Percentiles rank a stretch among this genome's conserved stretches.
Conservation (phyloP, 2,329 filamentous ascomycete genomes). For the Fonsecaea pugnacius region DNA sequence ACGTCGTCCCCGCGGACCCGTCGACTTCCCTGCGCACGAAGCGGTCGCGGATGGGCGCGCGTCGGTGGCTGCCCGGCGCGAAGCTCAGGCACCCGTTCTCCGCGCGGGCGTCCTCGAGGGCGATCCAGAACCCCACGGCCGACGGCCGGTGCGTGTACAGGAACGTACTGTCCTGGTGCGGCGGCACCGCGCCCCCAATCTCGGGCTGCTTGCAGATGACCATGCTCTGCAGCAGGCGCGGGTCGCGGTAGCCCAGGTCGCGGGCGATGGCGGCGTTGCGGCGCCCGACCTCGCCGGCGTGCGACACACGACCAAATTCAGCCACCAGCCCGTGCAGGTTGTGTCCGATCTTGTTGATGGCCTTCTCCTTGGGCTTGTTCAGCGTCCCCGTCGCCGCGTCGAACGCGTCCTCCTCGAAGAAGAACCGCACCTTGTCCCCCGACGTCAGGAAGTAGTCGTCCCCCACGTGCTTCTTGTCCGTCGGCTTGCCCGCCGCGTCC, state of each 20-base stretch:
- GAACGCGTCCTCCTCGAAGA: slow-evolving; percentile 96
- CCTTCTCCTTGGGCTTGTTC: slow-evolving; percentile 75
- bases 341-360: slow-evolving; percentile 90
- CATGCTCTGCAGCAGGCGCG: slow-evolving; percentile 88
- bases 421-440: slow-evolving; percentile 92
- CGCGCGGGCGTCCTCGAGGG: slow-evolving; percentile 84
- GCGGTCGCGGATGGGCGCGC: slow-evolving; percentile 70
- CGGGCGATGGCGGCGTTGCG: slow-evolving; percentile 68
- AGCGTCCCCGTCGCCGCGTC: slow-evolving; percentile 64
- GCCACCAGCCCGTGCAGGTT: slow-evolving; percentile 71
- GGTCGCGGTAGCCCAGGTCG: slow-evolving; percentile 74
- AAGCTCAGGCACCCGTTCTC: slow-evolving; percentile 91
- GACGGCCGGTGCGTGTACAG: slow-evolving; percentile 86
- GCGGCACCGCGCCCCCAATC: slow-evolving; percentile 87
- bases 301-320: slow-evolving; percentile 64
- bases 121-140: slow-evolving; percentile 97
- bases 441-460: slow-evolving; percentile 92
- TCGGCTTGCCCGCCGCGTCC: slow-evolving; percentile 56
- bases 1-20: slow-evolving; percentile 62
- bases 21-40: slow-evolving; percentile 69
- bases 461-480: slow-evolving; percentile 70
- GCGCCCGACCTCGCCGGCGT: slow-evolving; percentile 48
- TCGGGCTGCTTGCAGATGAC: slow-evolving; percentile 98
- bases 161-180: slow-evolving; percentile 92
- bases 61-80: slow-evolving; percentile 77